A percentile compares a stretch with the other conserved stretches of the same genome.
These are phyloP conservation scores for Daucus carota DNA, from an alignment of 129 eudicot genomes.

Conservation along the genomic window DH1_v3.0 NC_030389.2:15763501-15764000, in stretches of 20 bases:
- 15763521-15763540: too few relatives aligned
- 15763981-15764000: background rate
- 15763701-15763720: slow-evolving; percentile 10
- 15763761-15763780: slow-evolving; percentile 44
- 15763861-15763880: background rate
- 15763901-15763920: background rate
- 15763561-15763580: background rate
- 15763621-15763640: slow-evolving; percentile 58
- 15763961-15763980: background rate
- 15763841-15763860: slow-evolving; percentile 42
- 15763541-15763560: too few relatives aligned
- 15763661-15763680: slow-evolving; percentile 71
- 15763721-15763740: background rate
- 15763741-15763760: background rate
- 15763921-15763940: background rate
- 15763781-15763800: slow-evolving; percentile 56
- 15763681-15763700: slow-evolving; percentile 60
- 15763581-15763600: background rate
- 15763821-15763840: slow-evolving; percentile 54
- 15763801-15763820: slow-evolving; percentile 58
- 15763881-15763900: background rate
- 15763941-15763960: background rate
- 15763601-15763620: slow-evolving; percentile 52
- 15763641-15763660: slow-evolving; percentile 51
- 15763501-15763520: too few relatives aligned